Base-by-base conservation (phyloP, 1,284 basidiomycete genomes). In the Chiua sp. region DNA sequence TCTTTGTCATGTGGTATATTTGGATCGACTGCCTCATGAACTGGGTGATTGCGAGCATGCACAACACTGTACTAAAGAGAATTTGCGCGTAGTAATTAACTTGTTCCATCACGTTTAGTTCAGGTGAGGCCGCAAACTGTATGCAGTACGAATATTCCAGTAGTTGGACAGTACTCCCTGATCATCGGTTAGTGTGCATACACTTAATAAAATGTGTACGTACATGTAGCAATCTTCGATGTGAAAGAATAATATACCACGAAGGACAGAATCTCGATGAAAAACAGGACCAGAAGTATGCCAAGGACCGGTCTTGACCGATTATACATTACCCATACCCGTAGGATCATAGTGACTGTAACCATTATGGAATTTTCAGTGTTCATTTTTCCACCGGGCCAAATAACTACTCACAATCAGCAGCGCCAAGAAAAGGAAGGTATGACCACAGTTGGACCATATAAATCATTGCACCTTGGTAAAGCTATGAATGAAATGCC, bases 281-380 rank as follows among this genome's bases (percentile, higher is more conserved):
- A 56, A 23, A 56, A 51, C 7, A 54, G 18, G 0, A 6, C 7
- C 13, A 64, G 28, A 5, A 64, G 63, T 30, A 6, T 13, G 18
- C n/a, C 22, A 2, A 57, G 32, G 13, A 64, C 22, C 2, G 51
- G 10, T 28, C 37, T 51, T 6, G 56, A 64, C 15, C 35, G 56
- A 51, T 53, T 47, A 11, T 63, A 65, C 59, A 65, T 57, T 18
- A 44, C 57, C 59, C 57, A 64, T 16, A 65, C 13, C 15, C 63
- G 56, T 10, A 65, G 59, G 18, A 62, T 49, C 56, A 62, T 62
- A 26, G 62, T 44, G 2, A 58, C 63, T 64, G 20, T 6, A 8
- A 37, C 15, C 35, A 5, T 16, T 15, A 37, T 16, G 26, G 26
- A 26, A 26, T 26, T 26, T 37, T 42, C 8, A 42, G 18, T 15